These are phyloP conservation scores for Chalara sp. DNA, from an alignment of 2,329 filamentous ascomycete species.

Conservation along the genomic window DNA sequence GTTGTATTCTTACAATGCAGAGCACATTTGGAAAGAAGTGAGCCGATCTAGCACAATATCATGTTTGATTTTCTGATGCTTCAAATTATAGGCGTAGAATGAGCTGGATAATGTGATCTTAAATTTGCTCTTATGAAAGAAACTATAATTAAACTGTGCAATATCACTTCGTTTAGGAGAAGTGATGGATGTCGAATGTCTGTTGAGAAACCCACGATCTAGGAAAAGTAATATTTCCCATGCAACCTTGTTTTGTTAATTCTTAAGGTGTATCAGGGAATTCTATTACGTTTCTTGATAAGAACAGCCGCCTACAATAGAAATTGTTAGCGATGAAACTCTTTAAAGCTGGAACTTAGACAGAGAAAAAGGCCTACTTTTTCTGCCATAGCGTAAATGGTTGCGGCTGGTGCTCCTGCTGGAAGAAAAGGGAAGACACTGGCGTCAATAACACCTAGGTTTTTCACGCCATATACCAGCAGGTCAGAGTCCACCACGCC, in stretches of 20 bases:
- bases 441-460: slow-evolving; percentile 48
- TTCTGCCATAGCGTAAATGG: slow-evolving; percentile 54
- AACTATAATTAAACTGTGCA: no score
- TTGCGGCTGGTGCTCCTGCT: slow-evolving; percentile 51
- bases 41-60: no score
- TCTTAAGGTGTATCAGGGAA: neutral
- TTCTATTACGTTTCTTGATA: neutral
- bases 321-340: neutral
- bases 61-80: no score
- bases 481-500: slow-evolving; percentile 45
- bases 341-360: neutral
- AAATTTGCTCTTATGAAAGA: no score
- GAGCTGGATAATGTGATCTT: no score
- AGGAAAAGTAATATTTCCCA: no score
- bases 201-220: no score
- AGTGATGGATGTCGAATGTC: no score
- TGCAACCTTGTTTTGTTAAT: neutral
- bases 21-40: no score
- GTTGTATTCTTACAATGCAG: no score
- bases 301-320: neutral
- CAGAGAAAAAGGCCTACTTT: slow-evolving; percentile 26
- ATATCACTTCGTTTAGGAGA: no score
- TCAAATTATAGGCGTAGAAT: no score
- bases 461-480: slow-evolving; percentile 45
- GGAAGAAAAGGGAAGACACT: slow-evolving; percentile 48